Conservation (phyloP, 352 stramenopile species). For the Phytopythium cucurbitacearum region DNA sequence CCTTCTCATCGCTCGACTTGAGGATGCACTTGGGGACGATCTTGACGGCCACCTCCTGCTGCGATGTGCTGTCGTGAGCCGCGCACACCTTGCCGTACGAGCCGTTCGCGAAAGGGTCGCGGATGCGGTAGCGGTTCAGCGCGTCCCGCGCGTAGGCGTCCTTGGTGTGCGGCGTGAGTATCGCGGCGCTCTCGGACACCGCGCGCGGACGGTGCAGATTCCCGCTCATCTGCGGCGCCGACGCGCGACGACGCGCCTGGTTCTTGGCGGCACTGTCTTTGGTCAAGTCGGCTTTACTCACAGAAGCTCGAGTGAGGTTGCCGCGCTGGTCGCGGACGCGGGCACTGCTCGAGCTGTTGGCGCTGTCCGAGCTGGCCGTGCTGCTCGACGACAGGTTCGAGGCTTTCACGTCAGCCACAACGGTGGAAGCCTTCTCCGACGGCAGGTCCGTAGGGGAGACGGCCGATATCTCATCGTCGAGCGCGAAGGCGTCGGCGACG, state of each 20-base stretch:
- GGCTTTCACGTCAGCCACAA: too few relatives aligned
- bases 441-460: too few relatives aligned
- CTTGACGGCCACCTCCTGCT: constrained; percentile 65
- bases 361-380: constrained; percentile 13
- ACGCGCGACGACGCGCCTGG: neutral
- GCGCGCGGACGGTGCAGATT: constrained; percentile 11
- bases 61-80: constrained; percentile 42
- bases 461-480: too few relatives aligned
- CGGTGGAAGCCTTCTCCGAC: too few relatives aligned
- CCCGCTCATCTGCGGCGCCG: constrained; percentile 6
- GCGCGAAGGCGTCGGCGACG: neutral
- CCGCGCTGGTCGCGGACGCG: neutral
- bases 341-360: constrained; percentile 13
- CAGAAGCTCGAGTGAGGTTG: too few relatives aligned
- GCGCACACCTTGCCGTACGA: constrained; percentile 64
- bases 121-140: constrained; percentile 47
- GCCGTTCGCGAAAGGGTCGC: constrained; percentile 65
- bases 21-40: constrained; percentile 76
- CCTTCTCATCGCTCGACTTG: constrained; percentile 62
- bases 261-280: neutral
- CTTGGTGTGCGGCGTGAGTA: constrained; percentile 52
- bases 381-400: constrained; percentile 4
- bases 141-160: constrained; percentile 46
- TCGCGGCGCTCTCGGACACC: constrained; percentile 25
- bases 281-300: too few relatives aligned